Conservation (phyloP, 148 eudicot species). For the Rhododendron mucronatum region DNA sequence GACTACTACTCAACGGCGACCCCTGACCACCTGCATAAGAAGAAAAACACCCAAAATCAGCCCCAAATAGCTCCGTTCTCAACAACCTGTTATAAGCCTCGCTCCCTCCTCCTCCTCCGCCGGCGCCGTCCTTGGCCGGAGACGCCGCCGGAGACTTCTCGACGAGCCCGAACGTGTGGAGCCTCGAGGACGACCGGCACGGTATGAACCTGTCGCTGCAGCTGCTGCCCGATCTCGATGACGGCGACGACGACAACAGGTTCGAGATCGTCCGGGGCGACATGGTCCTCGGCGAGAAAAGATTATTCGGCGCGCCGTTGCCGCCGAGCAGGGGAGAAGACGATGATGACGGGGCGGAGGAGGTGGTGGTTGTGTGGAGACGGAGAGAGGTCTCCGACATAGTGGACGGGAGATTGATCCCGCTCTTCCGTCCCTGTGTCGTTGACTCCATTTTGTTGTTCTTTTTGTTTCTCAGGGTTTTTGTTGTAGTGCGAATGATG, state of each 20-base stretch:
- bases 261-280: constrained; percentile 82
- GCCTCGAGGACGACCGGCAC: constrained; percentile 87
- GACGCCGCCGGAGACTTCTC: constrained; percentile 45
- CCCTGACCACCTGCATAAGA: constrained; percentile 66
- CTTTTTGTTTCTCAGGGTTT: not conserved
- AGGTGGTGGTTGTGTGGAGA: constrained; percentile 39
- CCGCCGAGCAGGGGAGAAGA: constrained; percentile 9
- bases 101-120: constrained; percentile 29
- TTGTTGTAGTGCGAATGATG: not conserved
- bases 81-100: constrained; percentile 77
- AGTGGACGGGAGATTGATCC: constrained; percentile 73
- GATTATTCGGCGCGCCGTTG: constrained; percentile 13
- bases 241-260: constrained; percentile 45
- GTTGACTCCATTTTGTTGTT: constrained; percentile 45
- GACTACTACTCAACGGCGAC: constrained; percentile 44
- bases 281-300: constrained; percentile 54
- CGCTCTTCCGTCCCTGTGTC: constrained; percentile 64
- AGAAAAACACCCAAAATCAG: constrained; percentile 75
- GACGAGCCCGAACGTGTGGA: constrained; percentile 69
- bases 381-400: constrained; percentile 65
- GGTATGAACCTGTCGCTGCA: constrained; percentile 97
- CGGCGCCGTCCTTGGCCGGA: constrained; percentile 42
- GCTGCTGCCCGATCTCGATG: constrained; percentile 22
- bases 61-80: constrained; percentile 71
- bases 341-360: not conserved